phyloP scores from a whole-genome alignment of 176 grass and related monocot genomes.

The Chloris gayana region DNA sequence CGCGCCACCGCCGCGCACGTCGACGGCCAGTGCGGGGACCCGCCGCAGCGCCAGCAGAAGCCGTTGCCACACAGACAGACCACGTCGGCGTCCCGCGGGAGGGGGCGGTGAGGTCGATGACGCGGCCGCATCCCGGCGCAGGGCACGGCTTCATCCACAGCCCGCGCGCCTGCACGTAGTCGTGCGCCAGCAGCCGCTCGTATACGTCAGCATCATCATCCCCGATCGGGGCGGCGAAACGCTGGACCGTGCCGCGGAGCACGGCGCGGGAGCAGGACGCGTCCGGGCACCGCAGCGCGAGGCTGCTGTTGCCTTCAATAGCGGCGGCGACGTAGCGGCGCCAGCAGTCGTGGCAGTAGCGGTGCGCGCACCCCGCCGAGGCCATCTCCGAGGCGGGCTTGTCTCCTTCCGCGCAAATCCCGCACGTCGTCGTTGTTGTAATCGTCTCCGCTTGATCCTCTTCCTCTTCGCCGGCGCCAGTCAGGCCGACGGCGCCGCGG shows the following conservation, averaged over 20 bases:
- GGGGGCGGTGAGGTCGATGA: not conserved
- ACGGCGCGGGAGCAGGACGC: not conserved
- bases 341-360: not conserved
- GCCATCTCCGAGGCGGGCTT: not conserved
- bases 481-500: not conserved
- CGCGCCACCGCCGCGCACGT: not conserved
- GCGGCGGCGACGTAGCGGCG: constrained; percentile 1
- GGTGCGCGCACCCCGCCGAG: not conserved
- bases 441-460: too few species aligned
- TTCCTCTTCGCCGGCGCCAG: not conserved
- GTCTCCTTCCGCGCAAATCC: not conserved
- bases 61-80: not conserved
- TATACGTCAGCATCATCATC: not conserved
- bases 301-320: not conserved
- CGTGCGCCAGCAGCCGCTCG: not conserved
- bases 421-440: not conserved
- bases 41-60: not conserved
- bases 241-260: not conserved
- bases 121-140: not conserved
- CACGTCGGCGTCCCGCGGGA: not conserved
- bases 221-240: not conserved
- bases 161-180: not conserved
- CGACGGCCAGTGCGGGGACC: not conserved
- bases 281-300: not conserved
- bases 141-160: not conserved